Conservation (phyloP, 768 basidiomycete genomes). For the Agrocybe pediades region DNA sequence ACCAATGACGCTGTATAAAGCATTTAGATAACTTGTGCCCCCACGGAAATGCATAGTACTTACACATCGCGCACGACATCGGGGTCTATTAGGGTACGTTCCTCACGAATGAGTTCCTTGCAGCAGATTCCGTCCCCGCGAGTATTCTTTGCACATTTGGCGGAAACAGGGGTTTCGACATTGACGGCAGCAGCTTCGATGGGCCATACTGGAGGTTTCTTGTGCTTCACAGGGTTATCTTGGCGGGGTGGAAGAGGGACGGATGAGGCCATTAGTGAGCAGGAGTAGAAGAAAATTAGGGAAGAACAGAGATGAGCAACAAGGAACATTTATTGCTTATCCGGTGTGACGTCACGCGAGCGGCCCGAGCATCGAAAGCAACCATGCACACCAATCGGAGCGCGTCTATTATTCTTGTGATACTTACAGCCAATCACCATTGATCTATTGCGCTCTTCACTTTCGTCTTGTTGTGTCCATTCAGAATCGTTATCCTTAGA, state of each 20-base stretch:
- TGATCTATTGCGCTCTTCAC: neutral
- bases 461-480: conserved; percentile 5
- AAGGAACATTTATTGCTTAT: conserved; percentile 3
- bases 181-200: conserved; percentile 45
- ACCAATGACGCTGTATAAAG: conserved; percentile 89
- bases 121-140: conserved; percentile 77
- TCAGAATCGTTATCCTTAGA: conserved; percentile 6
- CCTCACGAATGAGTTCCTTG: conserved; percentile 83
- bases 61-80: conserved; percentile 88
- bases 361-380: neutral
- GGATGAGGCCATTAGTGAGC: conserved; percentile 18
- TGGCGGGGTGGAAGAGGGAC: conserved; percentile 35
- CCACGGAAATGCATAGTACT: conserved; percentile 29
- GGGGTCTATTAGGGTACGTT: conserved; percentile 81
- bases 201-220: conserved; percentile 67
- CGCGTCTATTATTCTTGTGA: neutral
- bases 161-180: conserved; percentile 44
- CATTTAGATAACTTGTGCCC: no score
- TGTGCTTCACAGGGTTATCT: conserved; percentile 19
- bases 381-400: neutral
- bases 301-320: neutral
- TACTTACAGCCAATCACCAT: conserved; percentile 1
- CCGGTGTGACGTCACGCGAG: conserved; percentile 3
- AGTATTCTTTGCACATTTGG: conserved; percentile 59
- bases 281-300: neutral